A percentile compares a stretch with the other conserved stretches of the same genome.
phyloP scores from a whole-genome alignment of 2,329 filamentous ascomycete species.

The Verticillium alfalfae region DNA sequence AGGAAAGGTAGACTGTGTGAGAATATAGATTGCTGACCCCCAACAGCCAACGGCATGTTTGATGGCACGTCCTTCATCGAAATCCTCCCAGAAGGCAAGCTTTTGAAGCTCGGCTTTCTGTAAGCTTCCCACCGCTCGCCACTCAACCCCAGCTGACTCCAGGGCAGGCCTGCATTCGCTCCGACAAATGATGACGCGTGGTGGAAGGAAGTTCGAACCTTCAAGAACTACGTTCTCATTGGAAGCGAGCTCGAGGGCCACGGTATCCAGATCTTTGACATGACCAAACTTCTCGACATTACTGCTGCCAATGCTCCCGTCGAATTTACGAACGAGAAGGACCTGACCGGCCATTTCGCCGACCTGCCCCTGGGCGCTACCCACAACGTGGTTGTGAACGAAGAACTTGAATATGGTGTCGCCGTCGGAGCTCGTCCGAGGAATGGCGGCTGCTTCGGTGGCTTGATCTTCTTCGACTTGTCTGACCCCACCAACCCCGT shows the following conservation, averaged over 20 bases:
- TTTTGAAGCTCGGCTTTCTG: slow-evolving; percentile 36
- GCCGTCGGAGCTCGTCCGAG: slow-evolving; percentile 33
- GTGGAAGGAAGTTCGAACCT: slow-evolving; percentile 28
- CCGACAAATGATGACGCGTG: slow-evolving; percentile 4
- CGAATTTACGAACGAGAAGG: slow-evolving; percentile 19
- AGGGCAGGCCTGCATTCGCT: slow-evolving; percentile 20
- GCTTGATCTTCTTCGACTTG: slow-evolving; percentile 50
- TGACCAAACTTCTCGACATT: slow-evolving; percentile 40
- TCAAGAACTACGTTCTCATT: slow-evolving; percentile 24
- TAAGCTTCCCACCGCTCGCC: slow-evolving; percentile 3
- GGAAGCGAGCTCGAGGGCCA: slow-evolving; percentile 37
- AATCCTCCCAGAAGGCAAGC: slow-evolving; percentile 30
- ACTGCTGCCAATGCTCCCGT: slow-evolving; percentile 26
- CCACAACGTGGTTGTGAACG: slow-evolving; percentile 43
- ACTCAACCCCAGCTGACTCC: not conserved
- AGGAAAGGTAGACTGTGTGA: not conserved
- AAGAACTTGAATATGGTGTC: slow-evolving; percentile 36
- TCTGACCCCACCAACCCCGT: slow-evolving; percentile 43
- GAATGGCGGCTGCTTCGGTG: slow-evolving; percentile 32
- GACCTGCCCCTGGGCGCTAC: slow-evolving; percentile 24
- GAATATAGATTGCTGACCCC: not conserved
- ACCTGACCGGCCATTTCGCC: slow-evolving; percentile 25
- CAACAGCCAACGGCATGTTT: slow-evolving; percentile 16
- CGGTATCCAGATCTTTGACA: slow-evolving; percentile 56
- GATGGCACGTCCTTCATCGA: slow-evolving; percentile 40